A percentile compares a stretch with the other conserved stretches of the same genome.
Evolutionary conservation across 2,329 filamentous ascomycete genomes (phyloP).

Genomic region (Cladosporium sphaerospermum): DNA sequence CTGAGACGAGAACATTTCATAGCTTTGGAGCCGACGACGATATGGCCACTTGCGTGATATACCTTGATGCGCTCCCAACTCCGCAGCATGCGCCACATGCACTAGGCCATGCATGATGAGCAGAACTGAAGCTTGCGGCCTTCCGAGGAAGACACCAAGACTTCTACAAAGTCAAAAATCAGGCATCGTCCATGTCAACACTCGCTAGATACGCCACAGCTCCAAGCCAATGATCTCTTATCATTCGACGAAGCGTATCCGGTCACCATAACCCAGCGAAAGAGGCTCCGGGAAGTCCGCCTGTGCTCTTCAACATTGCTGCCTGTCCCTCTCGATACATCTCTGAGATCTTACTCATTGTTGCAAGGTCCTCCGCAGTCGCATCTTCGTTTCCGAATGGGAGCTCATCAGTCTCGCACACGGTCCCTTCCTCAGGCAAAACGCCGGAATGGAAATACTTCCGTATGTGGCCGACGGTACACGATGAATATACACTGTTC

Average conservation of each 20-base stretch:
- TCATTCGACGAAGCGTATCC: no score
- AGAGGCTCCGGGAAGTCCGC: background rate
- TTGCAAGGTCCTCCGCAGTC: background rate
- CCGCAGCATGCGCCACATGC: no score
- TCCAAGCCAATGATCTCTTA: background rate
- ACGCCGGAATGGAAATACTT: slow-evolving; percentile 29
- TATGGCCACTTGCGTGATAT: no score
- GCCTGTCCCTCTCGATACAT: background rate
- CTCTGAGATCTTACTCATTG: background rate
- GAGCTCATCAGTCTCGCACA: slow-evolving; percentile 26
- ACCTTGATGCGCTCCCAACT: no score
- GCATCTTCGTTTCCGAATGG: slow-evolving; percentile 19
- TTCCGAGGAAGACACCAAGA: no score
- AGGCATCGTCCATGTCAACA: no score
- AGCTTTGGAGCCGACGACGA: no score
- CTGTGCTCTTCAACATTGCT: background rate
- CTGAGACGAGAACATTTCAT: no score
- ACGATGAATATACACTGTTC: slow-evolving; percentile 2
- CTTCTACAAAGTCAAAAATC: no score
- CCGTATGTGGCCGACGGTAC: slow-evolving; percentile 23
- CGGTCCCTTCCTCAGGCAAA: slow-evolving; percentile 23
- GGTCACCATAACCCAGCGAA: background rate
- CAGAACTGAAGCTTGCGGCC: no score
- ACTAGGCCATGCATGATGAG: no score
- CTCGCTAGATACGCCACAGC: no score